phyloP scores from a whole-genome alignment of 2,329 filamentous ascomycete species.

The Amesomyces nigricolor region DNA sequence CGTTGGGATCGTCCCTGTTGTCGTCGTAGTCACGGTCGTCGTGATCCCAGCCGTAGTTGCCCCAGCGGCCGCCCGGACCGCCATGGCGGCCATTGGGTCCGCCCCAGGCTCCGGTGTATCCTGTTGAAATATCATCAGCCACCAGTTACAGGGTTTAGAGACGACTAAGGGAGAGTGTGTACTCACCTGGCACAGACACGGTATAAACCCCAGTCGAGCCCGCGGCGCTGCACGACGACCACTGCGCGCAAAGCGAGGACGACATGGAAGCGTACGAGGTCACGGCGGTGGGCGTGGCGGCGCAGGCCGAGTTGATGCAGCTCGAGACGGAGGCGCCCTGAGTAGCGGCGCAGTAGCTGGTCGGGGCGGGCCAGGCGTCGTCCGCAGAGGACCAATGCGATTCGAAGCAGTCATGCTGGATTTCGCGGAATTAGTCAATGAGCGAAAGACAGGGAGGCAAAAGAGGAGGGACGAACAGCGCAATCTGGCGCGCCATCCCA shows the following conservation, averaged over 20 bases:
- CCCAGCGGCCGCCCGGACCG: neutral
- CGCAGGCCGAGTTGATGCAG: constrained; percentile 30
- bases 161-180: no score
- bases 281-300: constrained; percentile 29
- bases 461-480: constrained; percentile 33
- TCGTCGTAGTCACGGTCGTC: constrained; percentile 4
- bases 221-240: constrained; percentile 35
- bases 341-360: constrained; percentile 29
- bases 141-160: no score
- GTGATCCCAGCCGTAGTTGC: constrained; percentile 7
- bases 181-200: constrained; percentile 30
- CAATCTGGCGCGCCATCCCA: constrained; percentile 40
- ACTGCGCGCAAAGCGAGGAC: constrained; percentile 37
- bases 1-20: constrained; percentile 2
- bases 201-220: constrained; percentile 38
- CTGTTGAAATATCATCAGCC: neutral
- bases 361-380: constrained; percentile 30
- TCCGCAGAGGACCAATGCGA: constrained; percentile 32
- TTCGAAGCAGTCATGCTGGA: constrained; percentile 39
- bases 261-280: constrained; percentile 34
- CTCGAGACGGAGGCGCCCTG: constrained; percentile 25
- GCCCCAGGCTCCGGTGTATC: constrained; percentile 20
- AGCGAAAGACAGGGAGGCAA: neutral
- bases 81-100: neutral
- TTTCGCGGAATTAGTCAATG: neutral